Evolutionary conservation across 768 basidiomycete genomes (phyloP), one percentile per base, ranked within the genome.

Genomic region (Obba rivulosa): DNA sequence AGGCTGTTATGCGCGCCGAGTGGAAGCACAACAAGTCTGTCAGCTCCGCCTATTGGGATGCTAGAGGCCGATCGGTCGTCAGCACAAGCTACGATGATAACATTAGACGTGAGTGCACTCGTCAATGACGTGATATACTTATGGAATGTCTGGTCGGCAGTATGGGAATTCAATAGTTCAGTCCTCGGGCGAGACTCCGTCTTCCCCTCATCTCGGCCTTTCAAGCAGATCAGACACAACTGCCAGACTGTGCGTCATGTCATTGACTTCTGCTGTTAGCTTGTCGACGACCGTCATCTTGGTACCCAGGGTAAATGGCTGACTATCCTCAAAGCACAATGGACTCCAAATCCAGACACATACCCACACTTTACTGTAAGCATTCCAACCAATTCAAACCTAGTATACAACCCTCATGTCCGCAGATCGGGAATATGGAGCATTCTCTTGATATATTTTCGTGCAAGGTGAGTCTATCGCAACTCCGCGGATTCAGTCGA

Each of bases 11-110:
- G 23, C 80, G 85, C 4, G 84, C 72, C 2, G 80, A 84, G 57
- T 85, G 77, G 73, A 63, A 62, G 13, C 90, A 92, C 58, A 75
- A 78, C 48, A 87, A 87, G 62, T 85, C 86, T 14, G 86, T 81
- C 39, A 91, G 83, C 52, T 82, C 90, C 14, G 90, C 86, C 0
- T 91, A 85, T 56, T 92, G 90, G 90, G 88, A 92, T 63, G 79
- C 88, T 2, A 72, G 83, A 48, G 90, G 90, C 3, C 77, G 85
- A 22, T 73, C 78, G 44, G 81, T 92, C 51, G 81, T 92, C 41
- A 90, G 87, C 63, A 92, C 90, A 4, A 83, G 83, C 61, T 92
- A 92, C 55, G 90, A 92, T 54, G 83, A 92, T 66, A 77, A 75
- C 2, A 54, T 92, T 31, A 73, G 87, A 57, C 57, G 90, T 91